Percentiles rank a stretch among this genome's conserved stretches.
These are phyloP conservation scores for Chrysanthemum makinoi DNA, from an alignment of 129 eudicot species.

Conservation along the genomic window DNA sequence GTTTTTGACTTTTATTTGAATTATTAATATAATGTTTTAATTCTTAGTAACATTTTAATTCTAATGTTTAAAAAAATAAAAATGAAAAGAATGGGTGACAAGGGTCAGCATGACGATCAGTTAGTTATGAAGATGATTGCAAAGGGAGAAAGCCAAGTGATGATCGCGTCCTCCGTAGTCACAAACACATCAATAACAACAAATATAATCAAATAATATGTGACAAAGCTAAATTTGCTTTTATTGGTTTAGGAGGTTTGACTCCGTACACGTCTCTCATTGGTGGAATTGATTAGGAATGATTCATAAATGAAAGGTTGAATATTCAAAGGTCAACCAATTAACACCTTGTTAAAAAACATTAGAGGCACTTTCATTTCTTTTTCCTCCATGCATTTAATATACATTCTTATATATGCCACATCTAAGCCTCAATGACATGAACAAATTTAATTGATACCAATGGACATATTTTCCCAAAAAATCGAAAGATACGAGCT, in stretches of 20 bases:
- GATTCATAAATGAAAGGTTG: background rate
- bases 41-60: too few relatives aligned
- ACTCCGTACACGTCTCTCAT: background rate
- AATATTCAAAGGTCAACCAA: background rate
- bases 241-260: background rate
- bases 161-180: too few relatives aligned
- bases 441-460: background rate
- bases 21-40: too few relatives aligned
- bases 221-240: too few relatives aligned
- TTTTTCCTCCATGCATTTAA: background rate
- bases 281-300: background rate
- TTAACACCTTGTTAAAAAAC: background rate
- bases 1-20: too few relatives aligned
- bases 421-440: background rate
- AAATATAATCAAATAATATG: too few relatives aligned
- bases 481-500: background rate
- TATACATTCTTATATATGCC: background rate
- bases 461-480: background rate
- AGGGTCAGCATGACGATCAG: too few relatives aligned
- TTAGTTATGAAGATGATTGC: too few relatives aligned
- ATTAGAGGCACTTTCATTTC: background rate
- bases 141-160: too few relatives aligned
- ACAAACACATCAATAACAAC: too few relatives aligned
- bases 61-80: too few relatives aligned
- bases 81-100: too few relatives aligned